Base-by-base conservation (phyloP, 2,329 filamentous ascomycete species). In the Arthroderma sp. region DNA sequence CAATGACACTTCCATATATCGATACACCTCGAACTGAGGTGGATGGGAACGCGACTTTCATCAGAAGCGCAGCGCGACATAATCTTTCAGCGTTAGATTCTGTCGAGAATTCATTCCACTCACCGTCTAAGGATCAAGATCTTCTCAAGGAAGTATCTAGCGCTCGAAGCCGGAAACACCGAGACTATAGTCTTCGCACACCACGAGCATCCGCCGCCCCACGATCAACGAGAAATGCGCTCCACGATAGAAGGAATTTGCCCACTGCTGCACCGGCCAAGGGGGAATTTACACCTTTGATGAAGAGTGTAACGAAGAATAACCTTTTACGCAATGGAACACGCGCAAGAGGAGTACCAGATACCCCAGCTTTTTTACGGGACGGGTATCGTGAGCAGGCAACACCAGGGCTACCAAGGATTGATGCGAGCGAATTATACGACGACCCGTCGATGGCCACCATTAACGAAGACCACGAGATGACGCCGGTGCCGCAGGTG, bases 261-360 rank as follows among this genome's bases (percentile, higher is more conserved):
- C 82, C 81, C 22, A 70, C 72, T 33, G 74, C 75, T 50, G 71
- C 68, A 10, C 58, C 62, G 4, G 56, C 57, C 8, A 73, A 70
- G 51, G 81, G 80, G 54, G 93, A 98, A 57, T 98, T 98, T 62
- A 98, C 91, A 0, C 91, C 93, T 0, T 70, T 98, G 53, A 77
- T 98, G 60, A 94, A 94, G 64, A 81, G 77, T 54, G 58, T 73
- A 68, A 71, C 88, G 72, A 69, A 86, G 70, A 74, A 83, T 70
- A 68, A 81, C 70, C 63, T 75, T 66, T 50, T 74, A 60, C 63
- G 64, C 53, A 60, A 67, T 60, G 61, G 77, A 75, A 64, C 57
- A 32, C 55, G 82, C 78, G 62, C 71, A 64, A 55, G 57, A 46
- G 70, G 72, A 38, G 70, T 69, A 9, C 67, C 74, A 15, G 74